Evolutionary conservation across 1,284 basidiomycete species (phyloP).

Genomic region (Ceratobasidium sp.): DNA sequence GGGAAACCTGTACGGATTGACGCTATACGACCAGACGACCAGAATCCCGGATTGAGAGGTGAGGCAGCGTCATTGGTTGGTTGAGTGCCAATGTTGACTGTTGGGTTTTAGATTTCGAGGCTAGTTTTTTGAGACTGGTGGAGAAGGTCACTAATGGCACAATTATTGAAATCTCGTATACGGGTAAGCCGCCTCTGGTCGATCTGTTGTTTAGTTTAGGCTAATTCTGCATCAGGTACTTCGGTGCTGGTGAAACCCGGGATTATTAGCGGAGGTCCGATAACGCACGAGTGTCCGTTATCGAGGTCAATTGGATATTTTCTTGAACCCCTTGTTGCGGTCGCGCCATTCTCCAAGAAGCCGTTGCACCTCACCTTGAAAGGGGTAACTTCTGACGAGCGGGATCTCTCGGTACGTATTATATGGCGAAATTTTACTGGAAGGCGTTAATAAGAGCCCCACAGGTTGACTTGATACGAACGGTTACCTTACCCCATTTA

Average conservation of each 20-base stretch:
- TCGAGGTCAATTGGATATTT: conserved; percentile 93
- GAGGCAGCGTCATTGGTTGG: conserved; percentile 40
- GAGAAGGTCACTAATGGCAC: conserved; percentile 97
- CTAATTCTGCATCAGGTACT: conserved; percentile 70
- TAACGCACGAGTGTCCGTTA: conserved; percentile 86
- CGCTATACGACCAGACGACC: conserved; percentile 88
- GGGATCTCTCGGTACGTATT: conserved; percentile 76
- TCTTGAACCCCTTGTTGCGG: conserved; percentile 86
- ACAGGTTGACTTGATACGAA: conserved; percentile 90
- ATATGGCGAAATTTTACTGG: background rate
- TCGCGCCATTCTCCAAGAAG: conserved; percentile 94
- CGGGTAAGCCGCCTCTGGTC: conserved; percentile 69
- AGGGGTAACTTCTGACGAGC: conserved; percentile 90
- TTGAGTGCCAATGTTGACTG: conserved; percentile 52
- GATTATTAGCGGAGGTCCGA: conserved; percentile 81
- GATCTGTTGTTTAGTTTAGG: conserved; percentile 69
- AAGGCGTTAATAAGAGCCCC: conserved; percentile 50
- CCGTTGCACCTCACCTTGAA: conserved; percentile 80
- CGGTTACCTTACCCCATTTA: conserved; percentile 90
- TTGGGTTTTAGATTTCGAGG: conserved; percentile 79
- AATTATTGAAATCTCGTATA: conserved; percentile 94
- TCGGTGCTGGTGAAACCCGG: conserved; percentile 91
- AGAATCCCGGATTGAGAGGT: conserved; percentile 93
- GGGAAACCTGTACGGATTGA: conserved; percentile 88
- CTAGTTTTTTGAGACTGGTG: conserved; percentile 85